A percentile compares a stretch with the other conserved stretches of the same genome.
Conservation (phyloP, 192 early-diverging fungal species). For the Entomortierella parvispora region DNA sequence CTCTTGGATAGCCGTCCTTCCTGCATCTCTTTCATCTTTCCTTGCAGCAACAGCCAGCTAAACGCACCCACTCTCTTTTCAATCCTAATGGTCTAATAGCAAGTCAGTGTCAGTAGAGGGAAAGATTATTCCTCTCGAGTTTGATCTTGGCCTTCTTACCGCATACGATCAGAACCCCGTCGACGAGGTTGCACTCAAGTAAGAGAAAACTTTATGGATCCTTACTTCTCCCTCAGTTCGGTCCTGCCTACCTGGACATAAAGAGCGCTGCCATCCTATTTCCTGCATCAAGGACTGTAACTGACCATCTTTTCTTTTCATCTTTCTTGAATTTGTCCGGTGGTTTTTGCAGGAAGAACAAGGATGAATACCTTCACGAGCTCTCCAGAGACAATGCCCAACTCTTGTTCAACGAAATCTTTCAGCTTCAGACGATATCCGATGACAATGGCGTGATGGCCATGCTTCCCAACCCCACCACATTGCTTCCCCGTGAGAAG, state of each 20-base stretch:
- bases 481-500: slow-evolving; percentile 88
- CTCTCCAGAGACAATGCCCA: slow-evolving; percentile 86
- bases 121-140: slow-evolving; percentile 84
- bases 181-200: slow-evolving; percentile 68
- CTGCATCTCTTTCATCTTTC: too few relatives aligned
- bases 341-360: slow-evolving; percentile 36
- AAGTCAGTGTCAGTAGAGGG: slow-evolving; percentile 69
- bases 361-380: slow-evolving; percentile 71
- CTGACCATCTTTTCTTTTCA: slow-evolving; percentile 9
- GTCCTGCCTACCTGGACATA: neutral
- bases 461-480: slow-evolving; percentile 73
- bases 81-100: too few relatives aligned
- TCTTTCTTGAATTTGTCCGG: neutral
- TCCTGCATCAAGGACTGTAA: neutral
- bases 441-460: slow-evolving; percentile 83
- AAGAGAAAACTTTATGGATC: slow-evolving; percentile 10
- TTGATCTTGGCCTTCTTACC: slow-evolving; percentile 87
- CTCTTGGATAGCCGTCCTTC: neutral
- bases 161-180: slow-evolving; percentile 87
- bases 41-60: too few relatives aligned
- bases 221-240: neutral
- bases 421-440: slow-evolving; percentile 74
- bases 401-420: slow-evolving; percentile 89
- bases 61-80: too few relatives aligned
- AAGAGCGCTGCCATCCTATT: neutral